Evolutionary conservation across 257 asterid genomes (phyloP), one percentile per base, ranked within the genome.

Genomic region (Solanum ahanhuiri): DNA sequence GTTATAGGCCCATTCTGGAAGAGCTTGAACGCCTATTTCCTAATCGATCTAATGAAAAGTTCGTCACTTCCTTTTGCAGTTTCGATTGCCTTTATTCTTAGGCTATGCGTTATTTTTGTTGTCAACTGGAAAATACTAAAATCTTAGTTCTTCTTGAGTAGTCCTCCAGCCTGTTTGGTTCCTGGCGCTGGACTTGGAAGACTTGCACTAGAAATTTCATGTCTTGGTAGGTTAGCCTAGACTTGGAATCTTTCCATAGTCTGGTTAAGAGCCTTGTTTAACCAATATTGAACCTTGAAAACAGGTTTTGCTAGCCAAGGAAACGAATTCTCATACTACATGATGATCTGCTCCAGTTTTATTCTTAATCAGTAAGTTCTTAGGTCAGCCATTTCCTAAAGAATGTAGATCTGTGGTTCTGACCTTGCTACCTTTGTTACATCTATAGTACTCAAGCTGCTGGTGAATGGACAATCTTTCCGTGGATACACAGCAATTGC

Each of bases 171-270:
- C 41, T 96, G 98, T 85, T 92, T 96, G 91, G 97, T 96, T 83
- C 99, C 99, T 85, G 99, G 99, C 84, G 99, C 99, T 88, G 99
- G 99, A 92, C 98, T 96, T 87, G 99, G 98, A 87, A 94, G 99
- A 88, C 92, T 96, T 87, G 99, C 99, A 76, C 91, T 96, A 85
- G 99, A 96, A 90, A 96, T 96, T 84, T 96, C 99, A 87, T 90
- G 95, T 88, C 90, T 91, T 85, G 99, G 99, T 96, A 90, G 81
- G 94, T 88, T 88, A 83, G 43, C 63, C 69, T 81, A 63, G 69
- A 81, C 23, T 81, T 81, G 69, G 12, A 30, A 28, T 12, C 69
- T 48, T 81, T 48, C 43, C 41, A 0, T 79, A 81, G 60, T 30
- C 45, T 81, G 45, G 84, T 81, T 51, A 81, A 51, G 63, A 48